Conservation (phyloP, 257 asterid genomes). For the Striga asiatica region DNA sequence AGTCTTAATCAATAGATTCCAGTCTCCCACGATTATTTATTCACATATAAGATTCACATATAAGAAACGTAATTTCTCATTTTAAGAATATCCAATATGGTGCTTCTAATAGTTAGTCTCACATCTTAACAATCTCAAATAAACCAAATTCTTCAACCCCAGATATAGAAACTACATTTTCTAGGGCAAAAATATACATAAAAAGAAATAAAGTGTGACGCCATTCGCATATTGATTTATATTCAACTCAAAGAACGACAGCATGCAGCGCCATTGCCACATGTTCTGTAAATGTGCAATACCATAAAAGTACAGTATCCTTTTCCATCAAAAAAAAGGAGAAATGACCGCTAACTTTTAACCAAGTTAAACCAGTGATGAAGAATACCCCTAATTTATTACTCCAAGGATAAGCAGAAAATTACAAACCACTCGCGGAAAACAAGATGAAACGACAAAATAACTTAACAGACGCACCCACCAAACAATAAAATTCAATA, state of each 20-base stretch:
- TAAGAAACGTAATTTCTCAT: not conserved
- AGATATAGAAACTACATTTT: not conserved
- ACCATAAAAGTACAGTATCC: no score
- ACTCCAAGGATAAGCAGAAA: not conserved
- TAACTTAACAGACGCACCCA: not conserved
- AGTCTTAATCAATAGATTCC: not conserved
- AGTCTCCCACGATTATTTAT: no score
- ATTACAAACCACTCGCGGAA: no score
- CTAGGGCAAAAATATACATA: not conserved
- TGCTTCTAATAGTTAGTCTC: not conserved
- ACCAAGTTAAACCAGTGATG: constrained; percentile 2
- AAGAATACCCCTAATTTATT: constrained; percentile 8
- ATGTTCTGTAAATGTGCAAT: constrained; percentile 13
- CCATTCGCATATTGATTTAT: not conserved
- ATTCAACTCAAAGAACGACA: not conserved
- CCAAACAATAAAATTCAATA: constrained; percentile 16
- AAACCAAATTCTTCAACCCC: not conserved
- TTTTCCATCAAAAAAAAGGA: no score
- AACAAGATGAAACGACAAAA: constrained; percentile 11
- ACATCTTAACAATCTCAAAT: not conserved
- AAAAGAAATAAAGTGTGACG: not conserved
- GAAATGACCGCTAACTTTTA: constrained; percentile 5
- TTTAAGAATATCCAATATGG: not conserved
- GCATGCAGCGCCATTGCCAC: constrained; percentile 1
- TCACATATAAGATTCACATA: not conserved